Evolutionary conservation across 164 flowering plant species (phyloP), one percentile per base, ranked within the genome.

Genomic region (Vitis rotundifolia): DNA sequence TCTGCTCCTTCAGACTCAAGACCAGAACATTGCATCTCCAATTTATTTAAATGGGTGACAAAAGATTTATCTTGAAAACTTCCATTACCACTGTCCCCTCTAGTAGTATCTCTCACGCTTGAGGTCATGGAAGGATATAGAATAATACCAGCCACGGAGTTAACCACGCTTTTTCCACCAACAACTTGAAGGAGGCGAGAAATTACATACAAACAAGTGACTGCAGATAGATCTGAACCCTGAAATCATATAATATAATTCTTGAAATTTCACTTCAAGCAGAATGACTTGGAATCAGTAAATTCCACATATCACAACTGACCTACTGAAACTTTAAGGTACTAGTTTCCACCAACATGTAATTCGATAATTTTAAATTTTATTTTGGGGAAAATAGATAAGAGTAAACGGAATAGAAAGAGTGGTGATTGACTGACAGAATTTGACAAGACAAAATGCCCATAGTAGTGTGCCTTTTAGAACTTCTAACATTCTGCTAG

Each of bases 141-240:
- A 73, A 82, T 26, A 64, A 63, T 71, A 70, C 70, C 68, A 26
- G 88, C 90, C 48, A 86, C 85, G 28, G 72, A 51, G 64, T 88
- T 80, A 58, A 75, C 64, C 60, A 86, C 29, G 68, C 63, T 63
- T 75, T 78, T 79, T 64, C 69, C 86, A 67, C 79, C 87, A 74
- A 88, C 69, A 78, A 88, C 78, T 82, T 86, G 90, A 69, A 88
- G 79, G 75, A 88, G 81, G 49, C 83, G 83, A 60, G 80, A 80
- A 75, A 88, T 66, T 57, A 86, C 57, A 69, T 79, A 88, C 54
- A 88, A 67, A 73, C 87, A 86, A 57, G 89, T 82, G 81, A 82
- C 64, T 28, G 80, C 65, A 60, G 90, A 88, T 50, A 84, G 14
- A 63, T 62, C 66, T 63, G 64, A 67, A 12, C 61, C 89, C 92